phyloP scores from a whole-genome alignment of 371 early-diverging fungal genomes.

The Syncephalastrum monosporum region DNA sequence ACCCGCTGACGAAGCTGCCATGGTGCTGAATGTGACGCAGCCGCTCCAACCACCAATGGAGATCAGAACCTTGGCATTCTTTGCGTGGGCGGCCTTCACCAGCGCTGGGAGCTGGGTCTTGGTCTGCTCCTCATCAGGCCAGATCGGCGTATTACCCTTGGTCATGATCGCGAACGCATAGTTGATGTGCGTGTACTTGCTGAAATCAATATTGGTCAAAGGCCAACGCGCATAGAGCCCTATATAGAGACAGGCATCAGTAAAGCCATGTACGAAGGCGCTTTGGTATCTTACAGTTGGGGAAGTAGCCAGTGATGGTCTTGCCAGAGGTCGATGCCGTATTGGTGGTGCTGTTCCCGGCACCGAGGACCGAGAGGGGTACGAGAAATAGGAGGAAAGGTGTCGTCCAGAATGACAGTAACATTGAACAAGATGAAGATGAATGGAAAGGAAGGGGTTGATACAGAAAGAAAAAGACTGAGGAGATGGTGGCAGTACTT shows the following conservation, averaged over 20 bases:
- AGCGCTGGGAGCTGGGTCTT: conserved; percentile 31
- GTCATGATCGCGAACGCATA: conserved; percentile 50
- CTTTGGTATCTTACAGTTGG: conserved; percentile 29
- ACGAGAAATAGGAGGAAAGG: too few relatives aligned
- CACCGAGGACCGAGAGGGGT: too few relatives aligned
- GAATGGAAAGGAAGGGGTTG: too few relatives aligned
- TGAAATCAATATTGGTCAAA: conserved; percentile 38
- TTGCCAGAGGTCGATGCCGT: conserved; percentile 4
- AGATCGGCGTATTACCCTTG: conserved; percentile 27
- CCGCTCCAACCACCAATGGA: conserved; percentile 50
- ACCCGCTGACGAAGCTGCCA: conserved; percentile 39
- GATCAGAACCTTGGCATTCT: conserved; percentile 48
- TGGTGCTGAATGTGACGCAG: conserved; percentile 37
- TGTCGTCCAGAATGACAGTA: too few relatives aligned
- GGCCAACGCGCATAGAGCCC: conserved; percentile 25
- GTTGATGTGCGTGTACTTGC: conserved; percentile 62
- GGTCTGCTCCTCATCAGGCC: conserved; percentile 23
- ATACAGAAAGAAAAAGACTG: too few relatives aligned
- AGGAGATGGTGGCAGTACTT: too few relatives aligned
- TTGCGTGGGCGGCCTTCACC: conserved; percentile 47
- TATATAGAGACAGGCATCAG: conserved; percentile 5
- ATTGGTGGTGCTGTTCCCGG: too few relatives aligned
- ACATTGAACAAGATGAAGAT: too few relatives aligned
- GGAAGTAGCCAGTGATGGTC: conserved; percentile 27
- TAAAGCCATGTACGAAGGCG: neutral